Percentiles rank a stretch among this genome's conserved stretches.
Evolutionary conservation across 2,329 filamentous ascomycete genomes (phyloP).

Genomic region (Pyrenophora teres): DNA sequence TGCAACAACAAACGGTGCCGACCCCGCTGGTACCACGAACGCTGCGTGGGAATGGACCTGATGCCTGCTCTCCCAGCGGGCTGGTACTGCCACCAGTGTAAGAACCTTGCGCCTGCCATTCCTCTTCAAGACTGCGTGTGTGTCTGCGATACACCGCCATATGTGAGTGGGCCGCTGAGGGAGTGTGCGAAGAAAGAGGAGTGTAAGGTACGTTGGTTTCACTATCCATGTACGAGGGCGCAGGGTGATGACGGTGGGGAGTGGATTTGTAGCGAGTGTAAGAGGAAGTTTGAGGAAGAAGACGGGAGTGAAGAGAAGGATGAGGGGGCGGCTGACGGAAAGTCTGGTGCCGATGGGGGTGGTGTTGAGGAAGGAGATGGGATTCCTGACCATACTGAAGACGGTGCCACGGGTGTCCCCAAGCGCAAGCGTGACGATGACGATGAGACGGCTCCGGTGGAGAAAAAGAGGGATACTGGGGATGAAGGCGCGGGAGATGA

Average conservation of each 20-base stretch:
- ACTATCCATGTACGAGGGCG: not conserved
- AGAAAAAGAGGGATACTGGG: not conserved
- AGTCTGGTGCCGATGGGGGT: too few species aligned
- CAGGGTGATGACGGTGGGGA: too few species aligned
- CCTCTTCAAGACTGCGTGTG: not conserved
- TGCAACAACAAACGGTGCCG: conserved; percentile 1
- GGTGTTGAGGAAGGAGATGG: not conserved
- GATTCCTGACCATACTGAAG: too few species aligned
- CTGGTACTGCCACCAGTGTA: conserved; percentile 5
- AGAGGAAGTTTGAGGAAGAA: not conserved
- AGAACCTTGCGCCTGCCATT: too few species aligned
- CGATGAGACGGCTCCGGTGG: not conserved
- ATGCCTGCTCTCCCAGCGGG: not conserved
- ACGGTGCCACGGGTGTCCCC: too few species aligned
- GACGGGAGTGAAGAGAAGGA: not conserved
- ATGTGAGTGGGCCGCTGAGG: not conserved
- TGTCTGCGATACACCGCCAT: not conserved
- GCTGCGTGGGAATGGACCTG: not conserved
- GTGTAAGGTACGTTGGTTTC: conserved; percentile 1
- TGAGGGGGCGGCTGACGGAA: not conserved
- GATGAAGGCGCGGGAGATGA: too few species aligned
- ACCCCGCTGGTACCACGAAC: conserved; percentile 3
- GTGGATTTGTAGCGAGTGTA: conserved; percentile 1
- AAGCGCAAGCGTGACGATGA: not conserved
- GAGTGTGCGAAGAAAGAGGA: not conserved